Evolutionary conservation across 306 rosid species (phyloP), one percentile per base, ranked within the genome.

Genomic region (Adenanthera pavonina): DNA sequence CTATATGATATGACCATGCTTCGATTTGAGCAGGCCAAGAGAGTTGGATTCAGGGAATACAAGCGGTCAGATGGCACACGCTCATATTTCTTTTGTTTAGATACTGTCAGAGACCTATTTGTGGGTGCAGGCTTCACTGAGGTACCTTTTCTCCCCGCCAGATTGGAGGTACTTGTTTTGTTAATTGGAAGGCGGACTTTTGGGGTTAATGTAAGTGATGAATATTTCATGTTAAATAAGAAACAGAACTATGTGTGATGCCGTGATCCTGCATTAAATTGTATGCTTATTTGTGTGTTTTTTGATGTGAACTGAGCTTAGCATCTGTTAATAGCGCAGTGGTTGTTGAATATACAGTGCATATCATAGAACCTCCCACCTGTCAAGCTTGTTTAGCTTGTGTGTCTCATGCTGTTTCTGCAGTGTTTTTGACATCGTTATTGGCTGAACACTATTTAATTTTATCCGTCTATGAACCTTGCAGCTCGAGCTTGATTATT

Each of bases 1-100:
- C 96, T 95, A 72, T 95, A 93, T 80, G 99, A 95, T 87, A 95
- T 93, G 99, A 89, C 94, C 15, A 95, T 95, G 99, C 78, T 74
- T 38, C 78, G 78, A 36, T 74, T 74, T 74, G 78, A 74, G 51
- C 38, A 6, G 20, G 78, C 34, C 17, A 74, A 74, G 66, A 74
- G 78, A 38, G 78, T 74, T 19, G 78, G 78, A 36, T 53, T 17
- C 38, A 53, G 78, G 65, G 67, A 74, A 74, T 74, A 54, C 78
- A 74, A 17, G 9, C 51, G 78, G 13, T 53, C 36, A 10, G 78
- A 74, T 72, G 97, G 98, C 78, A 93, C 99, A 15, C 91, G 89
- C 14, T 93, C 99, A 43, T 93, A 91, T 85, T 95, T 95, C 95
- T 95, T 93, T 86, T 87, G 90, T 87, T 88, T 93, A 80, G 90